Evolutionary conservation across 257 asterid species (phyloP).

Genomic region (Haberlea rhodopensis): DNA sequence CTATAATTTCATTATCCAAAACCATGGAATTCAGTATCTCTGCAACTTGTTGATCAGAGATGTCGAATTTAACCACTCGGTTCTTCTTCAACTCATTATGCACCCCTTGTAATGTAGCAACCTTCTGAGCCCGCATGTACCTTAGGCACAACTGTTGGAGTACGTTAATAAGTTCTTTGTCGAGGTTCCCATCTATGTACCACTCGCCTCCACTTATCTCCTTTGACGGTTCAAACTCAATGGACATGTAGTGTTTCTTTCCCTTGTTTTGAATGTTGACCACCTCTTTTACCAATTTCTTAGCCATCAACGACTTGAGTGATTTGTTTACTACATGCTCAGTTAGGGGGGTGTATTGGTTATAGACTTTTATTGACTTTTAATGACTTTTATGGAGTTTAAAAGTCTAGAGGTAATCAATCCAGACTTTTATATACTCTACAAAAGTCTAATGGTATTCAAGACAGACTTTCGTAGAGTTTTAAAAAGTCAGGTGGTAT

Average conservation of each 20-base stretch:
- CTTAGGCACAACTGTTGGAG: slow-evolving; percentile 33
- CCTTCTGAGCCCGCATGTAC: slow-evolving; percentile 32
- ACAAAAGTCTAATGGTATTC: too few species aligned
- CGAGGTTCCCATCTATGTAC: slow-evolving; percentile 55
- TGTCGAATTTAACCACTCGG: slow-evolving; percentile 19
- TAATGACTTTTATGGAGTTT: too few species aligned
- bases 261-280: slow-evolving; percentile 40
- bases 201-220: slow-evolving; percentile 67
- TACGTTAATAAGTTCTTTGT: slow-evolving; percentile 31
- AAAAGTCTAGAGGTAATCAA: too few species aligned
- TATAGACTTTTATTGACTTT: too few species aligned
- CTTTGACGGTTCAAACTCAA: slow-evolving; percentile 56
- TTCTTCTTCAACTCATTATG: slow-evolving; percentile 28
- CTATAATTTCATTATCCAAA: slow-evolving; percentile 50
- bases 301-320: slow-evolving; percentile 32
- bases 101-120: slow-evolving; percentile 42
- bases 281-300: slow-evolving; percentile 48
- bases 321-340: slow-evolving; percentile 34
- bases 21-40: slow-evolving; percentile 54
- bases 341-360: too few species aligned
- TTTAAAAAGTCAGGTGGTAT: too few species aligned
- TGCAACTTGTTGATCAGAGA: slow-evolving; percentile 37
- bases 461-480: too few species aligned
- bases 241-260: slow-evolving; percentile 53
- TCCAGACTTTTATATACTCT: too few species aligned